Percentiles rank a stretch among this genome's conserved stretches.
These are phyloP conservation scores for Rhynchospora pubera DNA, from an alignment of 176 grass and related monocot genomes.

Conservation along the genomic window DNA sequence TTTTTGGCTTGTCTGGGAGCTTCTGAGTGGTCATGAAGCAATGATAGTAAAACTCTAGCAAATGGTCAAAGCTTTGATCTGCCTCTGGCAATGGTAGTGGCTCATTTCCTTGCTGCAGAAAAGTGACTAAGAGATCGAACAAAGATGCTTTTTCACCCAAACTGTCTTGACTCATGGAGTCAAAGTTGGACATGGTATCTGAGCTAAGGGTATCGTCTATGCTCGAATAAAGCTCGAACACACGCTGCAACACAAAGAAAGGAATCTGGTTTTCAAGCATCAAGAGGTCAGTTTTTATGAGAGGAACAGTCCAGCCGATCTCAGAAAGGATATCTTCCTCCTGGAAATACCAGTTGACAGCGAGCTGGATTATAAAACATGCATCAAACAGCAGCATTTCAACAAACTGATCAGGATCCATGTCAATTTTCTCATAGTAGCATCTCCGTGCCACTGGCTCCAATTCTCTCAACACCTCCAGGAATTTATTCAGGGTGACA, in stretches of 20 bases:
- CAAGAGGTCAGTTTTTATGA: slow-evolving; percentile 12
- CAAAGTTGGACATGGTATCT: neutral
- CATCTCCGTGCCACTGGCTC: neutral
- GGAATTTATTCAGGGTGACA: neutral
- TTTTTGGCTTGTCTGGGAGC: neutral
- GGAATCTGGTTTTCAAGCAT: slow-evolving; percentile 30
- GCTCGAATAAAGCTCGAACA: neutral
- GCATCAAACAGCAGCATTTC: slow-evolving; percentile 8
- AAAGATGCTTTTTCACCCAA: neutral
- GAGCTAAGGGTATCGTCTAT: neutral
- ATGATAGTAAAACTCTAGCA: slow-evolving; percentile 23
- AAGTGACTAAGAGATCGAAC: neutral
- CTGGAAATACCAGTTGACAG: neutral
- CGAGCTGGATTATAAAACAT: slow-evolving; percentile 1
- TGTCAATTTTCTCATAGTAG: slow-evolving; percentile 17
- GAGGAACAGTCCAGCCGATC: slow-evolving; percentile 10
- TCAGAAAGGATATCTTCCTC: slow-evolving; percentile 6
- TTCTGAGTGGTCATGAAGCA: slow-evolving; percentile 9
- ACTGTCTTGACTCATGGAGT: slow-evolving; percentile 9
- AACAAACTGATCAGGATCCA: slow-evolving; percentile 6
- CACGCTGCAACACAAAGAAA: slow-evolving; percentile 1
- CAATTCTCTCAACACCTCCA: neutral
- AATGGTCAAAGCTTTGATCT: slow-evolving; percentile 15
- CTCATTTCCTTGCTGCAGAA: slow-evolving; percentile 4
- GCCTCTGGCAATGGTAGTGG: neutral